Evolutionary conservation across 805 yeast species (phyloP).

Genomic region (Candida broadrunensis): DNA sequence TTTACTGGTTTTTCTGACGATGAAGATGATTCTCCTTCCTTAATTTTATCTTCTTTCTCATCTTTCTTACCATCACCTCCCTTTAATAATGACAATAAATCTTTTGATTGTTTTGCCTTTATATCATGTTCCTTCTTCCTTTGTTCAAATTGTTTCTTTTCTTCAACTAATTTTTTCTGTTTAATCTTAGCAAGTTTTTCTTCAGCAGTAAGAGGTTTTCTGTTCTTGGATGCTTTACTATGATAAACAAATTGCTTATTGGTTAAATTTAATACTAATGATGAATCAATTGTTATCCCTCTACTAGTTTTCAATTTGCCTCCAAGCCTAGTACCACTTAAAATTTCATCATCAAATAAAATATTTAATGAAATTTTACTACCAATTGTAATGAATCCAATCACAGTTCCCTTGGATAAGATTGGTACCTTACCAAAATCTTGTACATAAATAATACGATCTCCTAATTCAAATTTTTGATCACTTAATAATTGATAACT

Average conservation of each 20-base stretch:
- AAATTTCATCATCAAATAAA: constrained; percentile 76
- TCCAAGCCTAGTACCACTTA: constrained; percentile 79
- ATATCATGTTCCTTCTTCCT: constrained; percentile 5
- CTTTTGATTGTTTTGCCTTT: constrained; percentile 24
- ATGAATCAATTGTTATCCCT: constrained; percentile 80
- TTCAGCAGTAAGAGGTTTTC: constrained; percentile 23
- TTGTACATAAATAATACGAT: constrained; percentile 80
- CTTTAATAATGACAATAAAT: constrained; percentile 28
- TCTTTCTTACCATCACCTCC: constrained; percentile 12
- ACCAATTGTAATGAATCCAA: constrained; percentile 57
- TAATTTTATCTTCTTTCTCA: constrained; percentile 2
- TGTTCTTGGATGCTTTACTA: constrained; percentile 56
- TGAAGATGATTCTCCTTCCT: constrained; percentile 1
- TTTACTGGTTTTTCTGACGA: constrained; percentile 7
- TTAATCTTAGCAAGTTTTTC: constrained; percentile 14
- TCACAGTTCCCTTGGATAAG: constrained; percentile 87
- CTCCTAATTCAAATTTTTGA: constrained; percentile 84
- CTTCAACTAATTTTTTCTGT: constrained; percentile 7
- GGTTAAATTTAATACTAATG: constrained; percentile 75
- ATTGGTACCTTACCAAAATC: constrained; percentile 87
- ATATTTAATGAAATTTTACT: constrained; percentile 68
- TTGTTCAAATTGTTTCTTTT: constrained; percentile 6
- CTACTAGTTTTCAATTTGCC: constrained; percentile 76
- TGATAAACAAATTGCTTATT: constrained; percentile 74
- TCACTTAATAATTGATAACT: constrained; percentile 68